Conservation (phyloP, 208 protist genomes). For the Wallacemonas sp. region DNA sequence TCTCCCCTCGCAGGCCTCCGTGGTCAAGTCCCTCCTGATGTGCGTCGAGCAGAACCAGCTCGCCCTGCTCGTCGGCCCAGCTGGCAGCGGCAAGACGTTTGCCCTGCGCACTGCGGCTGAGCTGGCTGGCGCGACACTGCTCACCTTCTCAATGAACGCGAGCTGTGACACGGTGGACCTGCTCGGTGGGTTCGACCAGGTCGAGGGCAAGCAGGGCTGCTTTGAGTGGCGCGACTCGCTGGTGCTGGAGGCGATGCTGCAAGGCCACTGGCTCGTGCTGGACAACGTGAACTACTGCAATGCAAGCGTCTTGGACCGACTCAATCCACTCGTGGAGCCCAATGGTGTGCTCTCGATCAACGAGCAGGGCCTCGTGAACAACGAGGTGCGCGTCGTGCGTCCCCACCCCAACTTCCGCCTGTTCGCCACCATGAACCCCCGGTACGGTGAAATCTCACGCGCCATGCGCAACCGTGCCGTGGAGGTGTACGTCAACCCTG, state of each 20-base stretch:
- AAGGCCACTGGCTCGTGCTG: constrained; percentile 99
- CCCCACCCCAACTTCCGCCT: constrained; percentile 98
- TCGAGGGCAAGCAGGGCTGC: constrained; percentile 93
- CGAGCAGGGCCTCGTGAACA: constrained; percentile 96
- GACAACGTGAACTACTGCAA: constrained; percentile 99
- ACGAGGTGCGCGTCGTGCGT: constrained; percentile 90
- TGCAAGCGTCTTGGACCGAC: constrained; percentile 98
- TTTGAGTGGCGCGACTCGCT: constrained; percentile 99
- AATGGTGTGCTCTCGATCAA: constrained; percentile 95
- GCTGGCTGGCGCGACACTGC: constrained; percentile 90
- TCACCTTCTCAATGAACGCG: constrained; percentile 97
- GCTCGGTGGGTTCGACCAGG: constrained; percentile 99
- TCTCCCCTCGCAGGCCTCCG: constrained; percentile 64
- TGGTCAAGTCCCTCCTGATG: constrained; percentile 85
- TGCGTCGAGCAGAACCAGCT: constrained; percentile 95
- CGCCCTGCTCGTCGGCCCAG: constrained; percentile 95
- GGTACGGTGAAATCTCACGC: constrained; percentile 98
- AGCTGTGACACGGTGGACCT: constrained; percentile 99
- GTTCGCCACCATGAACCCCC: constrained; percentile 98
- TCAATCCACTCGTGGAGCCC: constrained; percentile 99
- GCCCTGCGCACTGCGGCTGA: constrained; percentile 93
- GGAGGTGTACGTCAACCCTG: constrained; percentile 94
- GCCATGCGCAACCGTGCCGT: constrained; percentile 99
- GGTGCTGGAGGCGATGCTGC: constrained; percentile 94
- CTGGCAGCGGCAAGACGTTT: constrained; percentile 96